Evolutionary conservation across 371 early-diverging fungal species (phyloP), one percentile per base, ranked within the genome.

Genomic region (Lichtheimia ramosa): DNA sequence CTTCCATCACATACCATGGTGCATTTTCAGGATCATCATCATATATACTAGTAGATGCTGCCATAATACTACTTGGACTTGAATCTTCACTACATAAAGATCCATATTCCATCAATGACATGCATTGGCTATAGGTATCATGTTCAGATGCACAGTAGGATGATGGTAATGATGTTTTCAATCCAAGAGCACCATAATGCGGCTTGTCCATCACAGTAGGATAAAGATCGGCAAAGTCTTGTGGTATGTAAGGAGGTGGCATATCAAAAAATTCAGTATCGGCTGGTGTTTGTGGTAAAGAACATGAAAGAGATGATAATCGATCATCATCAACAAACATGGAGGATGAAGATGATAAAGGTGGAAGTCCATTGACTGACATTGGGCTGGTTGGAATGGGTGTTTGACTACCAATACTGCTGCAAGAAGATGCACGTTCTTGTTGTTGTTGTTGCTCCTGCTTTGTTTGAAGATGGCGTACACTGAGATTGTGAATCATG

Each of bases 401-500:
- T 4, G 34, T 34, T 34, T 2, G 34, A 34, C 34, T 34, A 34
- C 34, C 34, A 34, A 34, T 34, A 8, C 34, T 34, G 34, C 34
- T 34, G 34, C 34, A 34, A 34, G 34, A 5, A 8, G 34, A 34
- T 34, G 34, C 34, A 34, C 54, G 58, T 46, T 53, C 59, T 42
- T 62, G 50, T 28, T 62, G 56, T 48, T 67, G 58, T 10, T 51
- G 56, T 49, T 62, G 55, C 48, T 66, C 62, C 43, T 62, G 66
- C 25, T 62, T 58, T 4, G 53, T 59, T 43, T 67, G 56, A 23
- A 67, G 39, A 56, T 65, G 61, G 20, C 70, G 66, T 24, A 90
- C 73, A 10, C 92, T 92, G 50, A 96, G 84, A 43, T 90, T 88
- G 66, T 99, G 98, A 27, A 99, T 91, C 64, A 97, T 86, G 50